These are phyloP conservation scores for Backusella morwellensis DNA, from an alignment of 192 early-diverging fungal species.

Conservation along the genomic window DNA sequence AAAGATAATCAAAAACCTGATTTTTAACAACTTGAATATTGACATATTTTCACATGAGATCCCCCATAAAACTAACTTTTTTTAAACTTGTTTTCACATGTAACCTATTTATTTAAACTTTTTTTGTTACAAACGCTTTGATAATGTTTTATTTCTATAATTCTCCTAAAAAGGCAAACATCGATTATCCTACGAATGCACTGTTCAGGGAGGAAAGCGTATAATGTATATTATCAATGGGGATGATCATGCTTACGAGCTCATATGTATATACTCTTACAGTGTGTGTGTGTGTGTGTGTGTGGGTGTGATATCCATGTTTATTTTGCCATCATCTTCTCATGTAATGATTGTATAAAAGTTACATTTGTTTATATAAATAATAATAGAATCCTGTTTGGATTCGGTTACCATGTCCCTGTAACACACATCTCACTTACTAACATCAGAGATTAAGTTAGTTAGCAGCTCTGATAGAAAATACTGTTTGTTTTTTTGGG, in stretches of 20 bases:
- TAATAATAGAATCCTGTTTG: conserved; percentile 1
- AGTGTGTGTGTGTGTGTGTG: too few species aligned
- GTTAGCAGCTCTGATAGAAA: neutral
- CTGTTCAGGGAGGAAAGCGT: neutral
- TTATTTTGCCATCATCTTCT: too few species aligned
- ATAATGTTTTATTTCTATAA: conserved; percentile 1
- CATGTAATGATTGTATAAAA: too few species aligned
- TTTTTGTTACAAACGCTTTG: conserved; percentile 8
- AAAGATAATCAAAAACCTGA: neutral
- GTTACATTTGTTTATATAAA: neutral
- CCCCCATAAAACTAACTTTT: conserved; percentile 1
- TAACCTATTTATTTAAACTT: conserved; percentile 5
- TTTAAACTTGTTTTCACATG: conserved; percentile 3
- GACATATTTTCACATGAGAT: conserved; percentile 33
- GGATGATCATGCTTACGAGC: too few species aligned
- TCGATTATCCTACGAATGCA: neutral
- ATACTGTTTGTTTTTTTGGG: neutral
- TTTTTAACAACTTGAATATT: conserved; percentile 3
- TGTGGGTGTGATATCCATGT: too few species aligned
- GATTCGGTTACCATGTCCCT: neutral
- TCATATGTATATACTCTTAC: too few species aligned
- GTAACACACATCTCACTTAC: neutral
- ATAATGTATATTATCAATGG: too few species aligned
- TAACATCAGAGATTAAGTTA: neutral
- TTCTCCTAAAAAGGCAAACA: neutral